Base-by-base conservation (phyloP, 2,329 filamentous ascomycete species). In the Acrocalymma vagum region DNA sequence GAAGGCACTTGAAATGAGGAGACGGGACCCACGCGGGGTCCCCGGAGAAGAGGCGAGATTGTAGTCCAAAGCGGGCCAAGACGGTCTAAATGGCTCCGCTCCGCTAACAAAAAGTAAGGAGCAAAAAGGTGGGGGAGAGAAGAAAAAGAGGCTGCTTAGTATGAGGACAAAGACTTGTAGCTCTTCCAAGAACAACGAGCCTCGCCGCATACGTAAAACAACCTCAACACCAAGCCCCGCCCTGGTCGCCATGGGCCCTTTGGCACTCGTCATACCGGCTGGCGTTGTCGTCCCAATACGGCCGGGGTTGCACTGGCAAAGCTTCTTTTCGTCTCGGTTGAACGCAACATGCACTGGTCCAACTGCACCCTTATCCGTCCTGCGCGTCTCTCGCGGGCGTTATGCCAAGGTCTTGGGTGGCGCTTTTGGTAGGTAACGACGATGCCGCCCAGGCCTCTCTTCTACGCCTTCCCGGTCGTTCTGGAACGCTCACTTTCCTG, bases 321-420 rank as follows among this genome's bases (percentile, higher is more conserved):
- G 58, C 62, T 62, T 66, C 52, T 51, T 27, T 57, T 32, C 45
- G 16, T 30, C 44, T 14, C 11, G 29, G 36, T 20, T 41, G 34
- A 38, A 42, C 28, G 39, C 46, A 42, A 9, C 29, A 21, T 29
- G 15, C 34, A 11, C 5, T 11, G 25, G 25, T 15, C n/a, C 38
- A 34, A 13, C 51, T 42, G 48, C 42, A 51, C 49, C 55, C 53
- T 51, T 44, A 53, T 58, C 51, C 55, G 42, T 37, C 49, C 32
- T 48, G 45, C 31, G 42, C 43, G 45, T n/a, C n/a, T n/a, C 41
- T 50, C 21, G 31, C 34, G 35, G 51, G 52, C 51, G 51, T 53
- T 32, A 37, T 61, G 64, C 64, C 65, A 67, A 69, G 64, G 62
- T 30, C 65, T 69, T 67, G 63, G 63, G 53, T 62, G 65, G 64